Evolutionary conservation across 73 alveolate genomes (phyloP).

Genomic region (Symbiodinium pilosum): DNA sequence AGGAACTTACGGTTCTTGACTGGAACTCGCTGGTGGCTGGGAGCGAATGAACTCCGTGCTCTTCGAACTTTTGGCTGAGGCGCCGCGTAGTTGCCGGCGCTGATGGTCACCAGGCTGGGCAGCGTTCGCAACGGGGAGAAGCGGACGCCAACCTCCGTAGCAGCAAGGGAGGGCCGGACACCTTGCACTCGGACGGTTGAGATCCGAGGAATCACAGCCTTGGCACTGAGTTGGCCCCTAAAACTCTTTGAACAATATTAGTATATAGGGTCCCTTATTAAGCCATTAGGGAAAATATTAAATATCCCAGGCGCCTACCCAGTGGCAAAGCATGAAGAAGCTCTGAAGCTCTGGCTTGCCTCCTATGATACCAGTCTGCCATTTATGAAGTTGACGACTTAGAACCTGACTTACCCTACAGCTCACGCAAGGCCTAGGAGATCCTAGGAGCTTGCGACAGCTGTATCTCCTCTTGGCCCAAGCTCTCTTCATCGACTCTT

Average conservation of each 20-base stretch:
- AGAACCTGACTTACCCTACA: too few species aligned
- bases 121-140: slow-evolving; percentile 8
- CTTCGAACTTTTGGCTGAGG: background rate
- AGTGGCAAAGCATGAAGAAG: background rate
- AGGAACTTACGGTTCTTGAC: too few species aligned
- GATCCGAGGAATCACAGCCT: slow-evolving; percentile 19
- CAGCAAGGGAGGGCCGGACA: slow-evolving; percentile 5
- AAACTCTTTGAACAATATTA: too few species aligned
- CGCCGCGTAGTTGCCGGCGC: background rate
- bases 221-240: background rate
- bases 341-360: too few species aligned
- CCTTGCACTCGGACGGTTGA: slow-evolving; percentile 16
- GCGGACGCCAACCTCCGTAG: background rate
- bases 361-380: too few species aligned
- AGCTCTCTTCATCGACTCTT: too few species aligned
- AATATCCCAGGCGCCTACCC: background rate
- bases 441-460: too few species aligned
- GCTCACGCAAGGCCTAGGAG: too few species aligned
- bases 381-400: too few species aligned
- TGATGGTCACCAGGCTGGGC: background rate
- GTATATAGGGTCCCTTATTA: background rate
- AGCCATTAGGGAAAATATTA: background rate
- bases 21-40: too few species aligned
- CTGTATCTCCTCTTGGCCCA: too few species aligned
- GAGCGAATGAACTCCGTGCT: too few species aligned